Base-by-base conservation (phyloP, 1,139 yeast genomes). In the Yamadazyma atlantica region DNA sequence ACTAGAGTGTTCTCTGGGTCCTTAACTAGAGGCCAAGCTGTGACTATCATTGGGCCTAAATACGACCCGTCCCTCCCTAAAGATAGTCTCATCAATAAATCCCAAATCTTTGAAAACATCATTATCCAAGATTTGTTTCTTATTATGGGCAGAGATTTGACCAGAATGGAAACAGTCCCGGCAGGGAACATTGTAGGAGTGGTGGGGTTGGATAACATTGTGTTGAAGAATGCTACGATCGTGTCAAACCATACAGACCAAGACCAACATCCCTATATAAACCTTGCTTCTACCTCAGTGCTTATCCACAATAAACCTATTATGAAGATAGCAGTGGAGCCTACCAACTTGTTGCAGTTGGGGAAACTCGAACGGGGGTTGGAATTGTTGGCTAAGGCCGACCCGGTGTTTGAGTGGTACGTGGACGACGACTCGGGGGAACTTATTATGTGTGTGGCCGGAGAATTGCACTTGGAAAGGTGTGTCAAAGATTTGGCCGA, bases 111-210 rank as follows among this genome's bases (percentile, higher is more conserved):
- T 19, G 48, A 57, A 21, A 64, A 66, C 13, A 58, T 69, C 12
- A 69, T 62, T 37, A 75, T 94, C 24, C 75, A 84, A 11, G 87
- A 83, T 33, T 65, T 94, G 32, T 90, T 78, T 54, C 66, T 92
- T 43, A 71, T 94, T 35, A 94, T 94, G 98, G 99, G 98, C 11
- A 73, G 92, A 45, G 97, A 92, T 44, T 69, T 92, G 38, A 80
- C 89, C 2, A 72, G 88, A 10, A 70, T 94, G 50, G 75, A 82
- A 22, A 74, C 72, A 10, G 97, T 92, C 3, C 96, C 96, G 1
- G 94, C 97, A 1, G 99, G 99, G 25, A 88, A 86, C 49, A 88
- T 94, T 47, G 95, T 88, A 6, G 99, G 97, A 34, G 84, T 94
- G 37, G 94, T 89, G 19, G 98, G 98, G 0, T 70, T 94, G 29